A percentile compares a stretch with the other conserved stretches of the same genome.
phyloP scores from a whole-genome alignment of 495 filamentous ascomycete species.

The Neurospora sp. region DNA sequence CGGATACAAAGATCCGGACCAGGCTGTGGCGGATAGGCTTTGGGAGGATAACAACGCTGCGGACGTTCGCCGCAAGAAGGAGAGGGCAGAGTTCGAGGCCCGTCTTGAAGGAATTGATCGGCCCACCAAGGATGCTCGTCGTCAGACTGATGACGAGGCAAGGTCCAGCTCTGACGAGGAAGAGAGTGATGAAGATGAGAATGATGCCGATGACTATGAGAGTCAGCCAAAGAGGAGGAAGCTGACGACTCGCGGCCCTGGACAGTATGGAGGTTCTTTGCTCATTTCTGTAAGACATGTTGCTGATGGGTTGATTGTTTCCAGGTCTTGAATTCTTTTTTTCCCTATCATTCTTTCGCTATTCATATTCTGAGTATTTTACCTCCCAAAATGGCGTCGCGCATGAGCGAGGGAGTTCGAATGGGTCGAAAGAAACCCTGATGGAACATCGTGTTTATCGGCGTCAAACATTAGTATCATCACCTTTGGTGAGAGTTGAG shows the following conservation, averaged over 20 bases:
- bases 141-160: neutral
- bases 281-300: slow-evolving; percentile 9
- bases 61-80: slow-evolving; percentile 4
- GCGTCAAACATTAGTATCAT: neutral
- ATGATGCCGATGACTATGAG: neutral
- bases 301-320: slow-evolving; percentile 4
- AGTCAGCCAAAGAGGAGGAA: neutral
- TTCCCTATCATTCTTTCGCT: neutral
- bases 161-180: neutral
- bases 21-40: slow-evolving; percentile 3
- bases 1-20: slow-evolving; percentile 2
- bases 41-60: slow-evolving; percentile 17
- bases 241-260: neutral
- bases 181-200: neutral
- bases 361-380: neutral
- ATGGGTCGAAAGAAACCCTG: neutral
- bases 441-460: neutral
- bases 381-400: neutral
- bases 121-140: neutral
- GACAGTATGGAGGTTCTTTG: slow-evolving; percentile 4
- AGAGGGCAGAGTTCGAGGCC: neutral
- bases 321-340: slow-evolving; percentile 1
- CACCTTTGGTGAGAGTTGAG: neutral
- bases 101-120: slow-evolving; percentile 5
- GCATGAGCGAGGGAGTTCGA: neutral